Base-by-base conservation (phyloP, 2,329 filamentous ascomycete species). In the Endoconidiophora polonica region DNA sequence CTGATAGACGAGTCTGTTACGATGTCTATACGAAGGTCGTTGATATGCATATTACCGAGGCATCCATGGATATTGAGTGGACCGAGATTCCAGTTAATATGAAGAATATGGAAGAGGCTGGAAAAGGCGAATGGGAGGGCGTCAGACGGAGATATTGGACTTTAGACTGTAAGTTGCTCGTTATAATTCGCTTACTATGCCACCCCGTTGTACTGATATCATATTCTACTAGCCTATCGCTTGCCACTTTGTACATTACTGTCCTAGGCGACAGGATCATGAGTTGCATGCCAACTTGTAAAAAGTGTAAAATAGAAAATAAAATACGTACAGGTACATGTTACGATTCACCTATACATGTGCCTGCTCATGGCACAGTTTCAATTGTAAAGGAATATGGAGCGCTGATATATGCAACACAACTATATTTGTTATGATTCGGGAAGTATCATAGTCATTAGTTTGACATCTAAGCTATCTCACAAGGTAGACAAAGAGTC, bases 11-110 rank as follows among this genome's bases (percentile, higher is more conserved):
- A 63, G 81, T 96, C 54, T 94, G 86, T 65, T 96, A 96, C 65
- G 91, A 96, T 66, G 88, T 98, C 22, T 96, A 96, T 66, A 84
- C 81, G 48, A 86, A 84, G 62, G 86, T 96, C 2, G 82, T 86
- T 1, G 90, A 96, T 65, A 81, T 94, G 71, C 87, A 96, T 65
- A 70, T 93, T 20, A 77, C 82, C 55, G 88, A 96, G 57, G 86
- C 86, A 7, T 88, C 88, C 0, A 76, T 95, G 57, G 90, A 96
- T 59, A 78, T 90, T 1, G 83, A 88, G 48, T 96, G 87, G 87
- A 74, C 81, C 48, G 81, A 81, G 50, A 74, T 91, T 33, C 68
- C 75, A 4, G 83, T 96, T 12, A 79, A 86, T 14, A 77, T 77
- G 66, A 65, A 71, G 46, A 66, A 66, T 51, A 66, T 94, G 48